phyloP scores from a whole-genome alignment of 1,139 yeast genomes.

The Zhuliangozyma blackwelliae region DNA sequence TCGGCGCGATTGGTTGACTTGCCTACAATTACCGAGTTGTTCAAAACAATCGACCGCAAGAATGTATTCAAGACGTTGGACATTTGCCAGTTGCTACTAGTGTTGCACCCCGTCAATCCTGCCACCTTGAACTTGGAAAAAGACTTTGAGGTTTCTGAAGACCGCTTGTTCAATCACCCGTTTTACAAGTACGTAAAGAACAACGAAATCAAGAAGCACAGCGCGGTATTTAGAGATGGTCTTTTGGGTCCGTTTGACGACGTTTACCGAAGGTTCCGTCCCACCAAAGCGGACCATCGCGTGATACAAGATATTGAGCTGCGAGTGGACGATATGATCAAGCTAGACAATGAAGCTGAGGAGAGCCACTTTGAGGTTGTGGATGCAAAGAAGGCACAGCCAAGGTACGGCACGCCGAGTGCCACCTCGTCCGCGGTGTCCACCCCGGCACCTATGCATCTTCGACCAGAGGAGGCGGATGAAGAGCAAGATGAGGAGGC shows the following conservation, averaged over 20 bases:
- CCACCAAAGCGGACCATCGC: constrained; percentile 44
- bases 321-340: constrained; percentile 70
- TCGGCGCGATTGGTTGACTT: constrained; percentile 85
- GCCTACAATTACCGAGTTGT: constrained; percentile 85
- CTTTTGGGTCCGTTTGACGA: constrained; percentile 68
- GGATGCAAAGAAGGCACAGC: constrained; percentile 38
- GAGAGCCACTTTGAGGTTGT: constrained; percentile 75
- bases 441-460: constrained; percentile 11
- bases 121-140: constrained; percentile 32
- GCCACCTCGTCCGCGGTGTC: constrained; percentile 23
- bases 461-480: constrained; percentile 25
- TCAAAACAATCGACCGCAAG: constrained; percentile 85
- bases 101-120: constrained; percentile 58
- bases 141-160: constrained; percentile 40
- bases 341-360: constrained; percentile 79
- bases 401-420: constrained; percentile 16
- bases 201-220: constrained; percentile 36
- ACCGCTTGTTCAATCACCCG: constrained; percentile 40
- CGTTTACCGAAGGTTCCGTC: constrained; percentile 47
- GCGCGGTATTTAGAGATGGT: constrained; percentile 68
- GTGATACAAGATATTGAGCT: constrained; percentile 67
- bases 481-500: constrained; percentile 22
- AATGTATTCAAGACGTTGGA: constrained; percentile 86
- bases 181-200: constrained; percentile 39
- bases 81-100: constrained; percentile 78